Evolutionary conservation across 179 eudicot species (phyloP), one percentile per base, ranked within the genome.

Genomic region (Corrigiola litoralis): DNA sequence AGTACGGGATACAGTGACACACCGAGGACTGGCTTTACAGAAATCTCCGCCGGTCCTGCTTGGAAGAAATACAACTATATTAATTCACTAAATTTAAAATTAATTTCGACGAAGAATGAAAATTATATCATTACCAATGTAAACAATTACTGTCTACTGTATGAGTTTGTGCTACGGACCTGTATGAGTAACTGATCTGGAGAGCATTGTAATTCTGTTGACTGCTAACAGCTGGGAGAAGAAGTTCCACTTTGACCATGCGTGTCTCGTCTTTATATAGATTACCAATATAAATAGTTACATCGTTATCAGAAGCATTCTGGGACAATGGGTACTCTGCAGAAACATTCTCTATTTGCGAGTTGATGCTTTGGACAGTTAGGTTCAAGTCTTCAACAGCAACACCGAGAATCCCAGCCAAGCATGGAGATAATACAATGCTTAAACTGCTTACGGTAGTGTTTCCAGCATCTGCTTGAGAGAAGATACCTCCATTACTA

Each of bases 361-460:
- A 58, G 10, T 27, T 58, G 16, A 16, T 27, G 21, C 31, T 38
- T 10, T 52, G 23, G 18, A 67, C 47, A 4, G 48, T 58, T 3
- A 67, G 16, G 4, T 41, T 57, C 4, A 67, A 47, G 4, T 67
- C 57, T 38, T 57, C 24, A 67, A 46, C 71, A 6, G 58, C 71
- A 1, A 67, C 41, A 10, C 38, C 36, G 1, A 58, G 56, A 27
- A 68, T 40, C 16, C 65, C 65, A 6, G 65, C 72, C 52, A 68
- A 37, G 36, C 75, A 71, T 14, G 64, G 70, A 0, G 70, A 64
- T 31, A 71, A 57, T 6, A 37, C 70, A 16, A 34, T 13, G 46
- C 70, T 64, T 49, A 71, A 44, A 29, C 48, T 21, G 29, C 53
- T 59, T 1, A n/a, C n/a, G n/a, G n/a, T n/a, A n/a, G 51, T 50